Evolutionary conservation across 805 yeast genomes (phyloP), one percentile per base, ranked within the genome.

Genomic region (Teunomyces barrocoloradensis): DNA sequence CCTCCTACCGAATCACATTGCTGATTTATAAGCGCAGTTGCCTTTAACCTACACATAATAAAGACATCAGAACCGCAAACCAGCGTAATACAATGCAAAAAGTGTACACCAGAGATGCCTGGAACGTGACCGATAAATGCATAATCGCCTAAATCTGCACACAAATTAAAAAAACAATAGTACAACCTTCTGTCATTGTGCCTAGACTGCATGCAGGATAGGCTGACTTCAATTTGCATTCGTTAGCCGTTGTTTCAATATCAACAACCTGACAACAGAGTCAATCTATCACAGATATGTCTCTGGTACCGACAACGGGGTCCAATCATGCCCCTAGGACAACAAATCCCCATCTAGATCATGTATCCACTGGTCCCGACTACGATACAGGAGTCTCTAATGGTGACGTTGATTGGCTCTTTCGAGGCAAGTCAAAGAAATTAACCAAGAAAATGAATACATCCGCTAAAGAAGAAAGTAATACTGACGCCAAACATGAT

Each of bases 391-490:
- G 87, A 4, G 87, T 82, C 2, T 70, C 85, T 44, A 82, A 84
- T 56, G 85, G 87, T 38, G 92, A 87, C 55, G 90, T 87, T 10
- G 95, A 87, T 59, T 87, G 96, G 96, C 70, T 87, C 23, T 87
- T 87, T 60, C 73, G 89, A 56, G 91, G 91, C n/a, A 84, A 84
- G 60, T 82, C 84, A 35, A 81, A 79, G 66, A 81, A 78, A 52
- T 59, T 77, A 42, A 68, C 77, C 35, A 78, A 77, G 53, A 75
- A 72, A 53, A 60, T 66, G 65, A 66, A 60, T 23, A 12, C 32
- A 4, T 3, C 23, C 21, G 9, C 33, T 21, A 39, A 29, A 15
- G 32, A 28, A 18, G 34, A 39, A 11, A 13, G 33, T 7, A 43
- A 46, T 34, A 21, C 47, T 42, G 43, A 21, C n/a, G 41, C 20